Evolutionary conservation across 176 grass and related monocot genomes (phyloP).

Genomic region (Musa troglodytarum): DNA sequence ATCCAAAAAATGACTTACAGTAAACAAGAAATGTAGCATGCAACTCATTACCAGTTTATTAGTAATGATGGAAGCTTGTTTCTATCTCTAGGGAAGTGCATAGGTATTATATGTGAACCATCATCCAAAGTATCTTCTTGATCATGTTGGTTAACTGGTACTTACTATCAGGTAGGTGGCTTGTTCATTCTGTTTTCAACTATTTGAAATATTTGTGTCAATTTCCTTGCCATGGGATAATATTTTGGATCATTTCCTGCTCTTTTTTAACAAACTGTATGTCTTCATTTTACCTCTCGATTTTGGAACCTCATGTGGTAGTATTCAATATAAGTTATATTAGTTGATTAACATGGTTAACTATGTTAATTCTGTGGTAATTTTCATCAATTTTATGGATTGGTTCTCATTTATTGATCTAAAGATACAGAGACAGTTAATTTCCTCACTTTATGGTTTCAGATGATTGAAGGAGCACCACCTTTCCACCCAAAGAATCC

Average conservation of each 20-base stretch:
- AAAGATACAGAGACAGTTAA: neutral
- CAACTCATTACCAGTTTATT: neutral
- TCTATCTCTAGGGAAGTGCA: neutral
- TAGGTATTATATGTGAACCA: neutral
- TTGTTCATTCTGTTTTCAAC: too few relatives aligned
- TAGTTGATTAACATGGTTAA: neutral
- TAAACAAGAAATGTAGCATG: neutral
- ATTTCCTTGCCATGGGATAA: too few relatives aligned
- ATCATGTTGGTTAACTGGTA: neutral
- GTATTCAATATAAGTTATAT: neutral
- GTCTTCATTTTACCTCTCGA: too few relatives aligned
- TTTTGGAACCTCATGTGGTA: neutral
- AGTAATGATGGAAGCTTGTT: neutral
- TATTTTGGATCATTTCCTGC: too few relatives aligned
- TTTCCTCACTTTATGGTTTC: neutral
- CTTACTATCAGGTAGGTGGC: too few relatives aligned
- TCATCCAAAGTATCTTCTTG: neutral
- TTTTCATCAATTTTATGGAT: neutral
- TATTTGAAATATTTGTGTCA: too few relatives aligned
- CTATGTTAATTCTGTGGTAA: neutral
- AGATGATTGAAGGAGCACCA: slow-evolving; percentile 66
- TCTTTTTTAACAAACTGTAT: too few relatives aligned
- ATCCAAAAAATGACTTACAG: neutral
- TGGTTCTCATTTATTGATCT: neutral
- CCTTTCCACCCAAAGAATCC: slow-evolving; percentile 38